Percentiles rank a stretch among this genome's conserved stretches.
phyloP scores from a whole-genome alignment of 768 basidiomycete species.

The Butyriboletus loyo region DNA sequence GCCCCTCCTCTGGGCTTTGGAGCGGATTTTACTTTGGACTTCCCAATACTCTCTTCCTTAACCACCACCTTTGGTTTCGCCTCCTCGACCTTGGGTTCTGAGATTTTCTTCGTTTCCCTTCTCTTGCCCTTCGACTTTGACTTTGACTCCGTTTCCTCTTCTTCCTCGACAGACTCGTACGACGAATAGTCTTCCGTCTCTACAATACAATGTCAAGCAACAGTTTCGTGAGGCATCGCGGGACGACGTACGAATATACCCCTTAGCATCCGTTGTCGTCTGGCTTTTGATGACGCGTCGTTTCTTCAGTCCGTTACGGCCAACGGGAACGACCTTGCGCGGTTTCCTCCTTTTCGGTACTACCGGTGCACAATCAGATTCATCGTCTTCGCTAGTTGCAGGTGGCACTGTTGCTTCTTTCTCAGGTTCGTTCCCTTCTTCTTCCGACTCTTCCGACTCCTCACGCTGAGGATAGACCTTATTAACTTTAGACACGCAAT shows the following conservation, averaged over 20 bases:
- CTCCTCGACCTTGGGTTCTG: conserved; percentile 15
- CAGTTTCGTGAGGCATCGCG: not conserved
- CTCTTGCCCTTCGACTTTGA: conserved; percentile 20
- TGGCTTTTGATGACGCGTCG: conserved; percentile 59
- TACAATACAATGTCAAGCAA: conserved; percentile 26
- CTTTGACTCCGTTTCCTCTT: conserved; percentile 28
- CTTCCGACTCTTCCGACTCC: conserved; percentile 25
- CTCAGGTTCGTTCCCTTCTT: conserved; percentile 30
- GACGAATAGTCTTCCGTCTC: conserved; percentile 77
- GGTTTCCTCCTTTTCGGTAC: conserved; percentile 39
- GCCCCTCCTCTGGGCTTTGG: conserved; percentile 18
- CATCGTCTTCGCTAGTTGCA: conserved; percentile 28
- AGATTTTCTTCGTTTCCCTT: conserved; percentile 19
- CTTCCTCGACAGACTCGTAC: conserved; percentile 75
- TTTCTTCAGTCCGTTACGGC: conserved; percentile 76
- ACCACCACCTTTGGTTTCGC: conserved; percentile 4
- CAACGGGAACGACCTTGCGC: conserved; percentile 69
- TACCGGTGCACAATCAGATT: conserved; percentile 27
- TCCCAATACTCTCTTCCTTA: conserved; percentile 14
- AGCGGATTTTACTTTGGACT: conserved; percentile 18
- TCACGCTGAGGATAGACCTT: conserved; percentile 16
- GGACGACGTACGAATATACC: conserved; percentile 61
- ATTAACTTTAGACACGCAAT: conserved; percentile 18
- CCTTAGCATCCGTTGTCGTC: conserved; percentile 56
- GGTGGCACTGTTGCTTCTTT: conserved; percentile 32